Evolutionary conservation across 1,139 yeast species (phyloP), one percentile per base, ranked within the genome.

Genomic region (Meyerozyma guilliermondii): DNA sequence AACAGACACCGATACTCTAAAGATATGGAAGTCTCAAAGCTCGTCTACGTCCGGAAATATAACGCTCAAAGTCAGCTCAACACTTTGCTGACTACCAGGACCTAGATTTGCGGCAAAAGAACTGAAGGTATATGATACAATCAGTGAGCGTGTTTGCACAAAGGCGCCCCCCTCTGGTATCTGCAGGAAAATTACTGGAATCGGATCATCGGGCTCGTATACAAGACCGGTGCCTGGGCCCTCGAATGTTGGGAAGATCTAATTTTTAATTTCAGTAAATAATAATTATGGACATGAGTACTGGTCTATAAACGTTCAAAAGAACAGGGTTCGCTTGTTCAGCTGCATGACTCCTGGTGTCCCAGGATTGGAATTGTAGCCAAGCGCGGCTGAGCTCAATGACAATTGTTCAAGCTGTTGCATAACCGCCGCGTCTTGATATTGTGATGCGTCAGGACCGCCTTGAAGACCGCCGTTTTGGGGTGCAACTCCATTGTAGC

Each of bases 401-500:
- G 77, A 71, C 40, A 74, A 58, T 49, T 71, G 76, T 51, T 74
- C 78, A 53, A 74, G 68, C 50, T 73, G 78, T 51, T 68, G 72
- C 76, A 73, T 69, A 8, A 71, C 72, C 6, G 60, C 63, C 39
- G 58, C 47, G 41, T 66, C 73, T 43, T 65, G 68, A 20, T 58
- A 29, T 10, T 29, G 33, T 13, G 33, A 13, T 8, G 7, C 33
- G 14, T 29, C 18, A 3, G 10, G 33, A 4, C 33, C 22, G 2
- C 22, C 33, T 4, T 29, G 33, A 6, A 9, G 4, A 8, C 33
- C 17, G 33, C 17, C 33, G 10, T 29, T 29, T n/a, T 7, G 11
- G 7, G 18, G 10, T 29, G 10, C 33, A 29, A 16, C 33, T n/a
- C 17, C 16, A 29, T 11, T 11, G 18, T 13, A 29, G 16, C 33